phyloP scores from a whole-genome alignment of 75 land plant species.

The Selaginella tamariscina region DNA sequence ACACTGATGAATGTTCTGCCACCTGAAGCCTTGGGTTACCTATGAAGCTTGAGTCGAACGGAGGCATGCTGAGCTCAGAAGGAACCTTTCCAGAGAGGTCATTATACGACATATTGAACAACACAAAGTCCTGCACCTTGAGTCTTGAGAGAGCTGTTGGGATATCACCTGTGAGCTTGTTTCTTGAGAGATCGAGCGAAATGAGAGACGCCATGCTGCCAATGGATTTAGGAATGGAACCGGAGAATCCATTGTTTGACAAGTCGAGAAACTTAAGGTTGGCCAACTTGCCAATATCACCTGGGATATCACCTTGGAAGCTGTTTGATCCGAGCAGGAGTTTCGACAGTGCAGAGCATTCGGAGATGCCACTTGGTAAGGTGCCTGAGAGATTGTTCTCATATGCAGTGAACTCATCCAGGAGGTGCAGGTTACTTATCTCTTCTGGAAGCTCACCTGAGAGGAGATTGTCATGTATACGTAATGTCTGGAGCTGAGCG shows the following conservation, averaged over 20 bases:
- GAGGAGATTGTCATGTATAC: constrained; percentile 41
- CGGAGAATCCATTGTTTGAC: not conserved
- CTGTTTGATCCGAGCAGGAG: not conserved
- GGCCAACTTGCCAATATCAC: not conserved
- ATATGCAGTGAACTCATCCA: not conserved
- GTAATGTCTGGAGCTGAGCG: constrained; percentile 24
- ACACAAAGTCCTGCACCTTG: not conserved
- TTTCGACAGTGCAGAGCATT: not conserved
- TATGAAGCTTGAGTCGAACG: not conserved
- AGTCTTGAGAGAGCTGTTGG: constrained; percentile 16
- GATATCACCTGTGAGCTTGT: constrained; percentile 44
- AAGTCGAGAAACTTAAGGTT: not conserved
- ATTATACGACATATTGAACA: not conserved
- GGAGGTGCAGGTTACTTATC: constrained; percentile 17
- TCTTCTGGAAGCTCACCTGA: constrained; percentile 46
- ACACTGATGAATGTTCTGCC: not conserved
- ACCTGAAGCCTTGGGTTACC: not conserved
- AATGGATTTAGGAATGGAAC: not conserved
- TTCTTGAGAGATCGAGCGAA: constrained; percentile 37
- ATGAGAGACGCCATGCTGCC: not conserved
- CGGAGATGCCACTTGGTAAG: not conserved
- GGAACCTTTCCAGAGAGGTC: not conserved
- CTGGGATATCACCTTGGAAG: not conserved
- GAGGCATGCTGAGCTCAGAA: not conserved
- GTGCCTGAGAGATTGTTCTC: not conserved